A percentile compares a stretch with the other conserved stretches of the same genome.
Evolutionary conservation across 2,329 filamentous ascomycete species (phyloP).

Genomic region (Diaporthe ampelina): DNA sequence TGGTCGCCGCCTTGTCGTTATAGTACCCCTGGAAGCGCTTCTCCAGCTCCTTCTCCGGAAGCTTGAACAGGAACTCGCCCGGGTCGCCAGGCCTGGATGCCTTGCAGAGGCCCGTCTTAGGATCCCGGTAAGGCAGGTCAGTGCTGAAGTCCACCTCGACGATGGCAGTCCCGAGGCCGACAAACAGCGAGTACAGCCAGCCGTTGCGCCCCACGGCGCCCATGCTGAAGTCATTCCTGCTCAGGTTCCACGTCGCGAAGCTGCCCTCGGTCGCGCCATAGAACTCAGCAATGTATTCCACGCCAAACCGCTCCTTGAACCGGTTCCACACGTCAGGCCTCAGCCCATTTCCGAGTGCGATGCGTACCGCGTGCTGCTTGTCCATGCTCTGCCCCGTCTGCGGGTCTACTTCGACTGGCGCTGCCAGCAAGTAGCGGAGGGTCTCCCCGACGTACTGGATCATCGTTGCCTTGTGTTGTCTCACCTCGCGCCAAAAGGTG

Average conservation of each 20-base stretch:
- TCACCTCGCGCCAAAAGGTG: conserved; percentile 82
- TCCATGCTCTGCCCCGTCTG: conserved; percentile 78
- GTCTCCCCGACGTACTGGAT: conserved; percentile 94
- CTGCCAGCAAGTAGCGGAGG: conserved; percentile 83
- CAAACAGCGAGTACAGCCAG: conserved; percentile 67
- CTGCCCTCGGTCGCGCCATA: conserved; percentile 84
- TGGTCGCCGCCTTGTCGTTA: conserved; percentile 77
- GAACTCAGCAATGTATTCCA: conserved; percentile 82
- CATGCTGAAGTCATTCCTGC: conserved; percentile 78
- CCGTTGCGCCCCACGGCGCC: conserved; percentile 85
- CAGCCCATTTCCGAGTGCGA: conserved; percentile 88
- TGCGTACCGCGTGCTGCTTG: conserved; percentile 77
- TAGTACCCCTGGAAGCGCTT: conserved; percentile 86
- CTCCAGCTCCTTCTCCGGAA: conserved; percentile 75
- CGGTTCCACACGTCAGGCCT: conserved; percentile 87
- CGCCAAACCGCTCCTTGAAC: conserved; percentile 85
- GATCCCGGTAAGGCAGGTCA: conserved; percentile 76
- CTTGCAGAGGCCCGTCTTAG: conserved; percentile 77
- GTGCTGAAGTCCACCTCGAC: conserved; percentile 80
- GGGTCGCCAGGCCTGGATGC: conserved; percentile 70
- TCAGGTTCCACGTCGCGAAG: conserved; percentile 79
- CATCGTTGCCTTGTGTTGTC: conserved; percentile 77
- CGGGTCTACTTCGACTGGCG: conserved; percentile 73
- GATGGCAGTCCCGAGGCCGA: conserved; percentile 66
- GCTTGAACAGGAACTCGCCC: conserved; percentile 81